These are phyloP conservation scores for Crucihimalaya himalaica DNA, from an alignment of 345 rosid species.

Conservation along the genomic window DNA sequence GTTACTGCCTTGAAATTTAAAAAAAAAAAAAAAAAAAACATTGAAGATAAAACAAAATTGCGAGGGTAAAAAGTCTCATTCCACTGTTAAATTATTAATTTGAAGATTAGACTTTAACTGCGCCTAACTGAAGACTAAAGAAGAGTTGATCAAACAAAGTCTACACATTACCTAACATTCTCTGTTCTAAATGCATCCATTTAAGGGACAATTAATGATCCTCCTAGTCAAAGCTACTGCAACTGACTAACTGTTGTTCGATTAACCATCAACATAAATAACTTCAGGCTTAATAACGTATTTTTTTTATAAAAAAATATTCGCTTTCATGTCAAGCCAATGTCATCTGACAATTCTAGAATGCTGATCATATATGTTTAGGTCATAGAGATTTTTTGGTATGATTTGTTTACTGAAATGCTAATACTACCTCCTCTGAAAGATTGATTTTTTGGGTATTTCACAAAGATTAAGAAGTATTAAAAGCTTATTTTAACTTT, in stretches of 20 bases:
- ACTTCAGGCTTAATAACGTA: neutral
- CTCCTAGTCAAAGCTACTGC: slow-evolving; percentile 18
- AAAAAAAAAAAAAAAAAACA: neutral
- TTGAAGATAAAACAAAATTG: neutral
- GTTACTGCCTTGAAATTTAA: neutral
- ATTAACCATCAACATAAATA: neutral
- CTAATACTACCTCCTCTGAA: too few relatives aligned
- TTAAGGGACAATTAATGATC: slow-evolving; percentile 11
- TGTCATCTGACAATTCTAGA: too few relatives aligned
- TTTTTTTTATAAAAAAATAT: too few relatives aligned
- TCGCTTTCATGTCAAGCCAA: too few relatives aligned
- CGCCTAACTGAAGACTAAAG: slow-evolving; percentile 26
- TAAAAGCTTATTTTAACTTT: too few relatives aligned
- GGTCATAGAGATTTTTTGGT: too few relatives aligned
- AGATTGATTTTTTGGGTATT: too few relatives aligned
- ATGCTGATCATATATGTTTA: too few relatives aligned
- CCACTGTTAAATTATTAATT: slow-evolving; percentile 7
- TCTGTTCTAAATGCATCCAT: slow-evolving; percentile 26
- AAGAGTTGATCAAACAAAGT: slow-evolving; percentile 13
- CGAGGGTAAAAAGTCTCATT: slow-evolving; percentile 2
- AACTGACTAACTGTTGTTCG: neutral
- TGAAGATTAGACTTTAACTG: slow-evolving; percentile 33
- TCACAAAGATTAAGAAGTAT: too few relatives aligned
- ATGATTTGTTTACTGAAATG: too few relatives aligned
- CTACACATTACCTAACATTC: slow-evolving; percentile 26